Percentiles rank a stretch among this genome's conserved stretches.
These are phyloP conservation scores for Trichophaea hybrida DNA, from an alignment of 2,329 filamentous ascomycete species.

Conservation along the genomic window DNA sequence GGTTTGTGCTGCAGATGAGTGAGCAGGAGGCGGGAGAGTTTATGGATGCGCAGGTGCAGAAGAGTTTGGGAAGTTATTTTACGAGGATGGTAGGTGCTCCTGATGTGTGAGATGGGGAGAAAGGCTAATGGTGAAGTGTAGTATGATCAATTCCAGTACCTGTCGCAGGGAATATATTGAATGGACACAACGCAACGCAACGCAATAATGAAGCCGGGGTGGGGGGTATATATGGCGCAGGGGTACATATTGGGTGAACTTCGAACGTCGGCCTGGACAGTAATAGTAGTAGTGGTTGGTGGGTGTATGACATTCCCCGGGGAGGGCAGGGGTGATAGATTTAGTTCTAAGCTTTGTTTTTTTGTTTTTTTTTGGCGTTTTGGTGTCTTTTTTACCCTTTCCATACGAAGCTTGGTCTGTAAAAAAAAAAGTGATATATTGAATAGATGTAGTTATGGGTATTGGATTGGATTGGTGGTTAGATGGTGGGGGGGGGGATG, in stretches of 20 bases:
- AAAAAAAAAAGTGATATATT: neutral
- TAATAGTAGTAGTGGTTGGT: neutral
- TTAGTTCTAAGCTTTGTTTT: neutral
- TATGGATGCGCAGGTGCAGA: slow-evolving; percentile 63
- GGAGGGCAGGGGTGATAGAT: neutral
- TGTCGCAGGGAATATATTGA: slow-evolving; percentile 76
- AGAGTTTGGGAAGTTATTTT: slow-evolving; percentile 76
- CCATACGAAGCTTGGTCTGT: neutral
- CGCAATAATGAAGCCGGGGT: neutral
- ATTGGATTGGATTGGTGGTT: neutral
- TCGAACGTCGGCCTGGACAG: neutral
- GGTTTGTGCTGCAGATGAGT: slow-evolving; percentile 70
- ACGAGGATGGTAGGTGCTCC: slow-evolving; percentile 39
- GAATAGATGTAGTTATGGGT: neutral
- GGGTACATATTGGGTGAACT: neutral
- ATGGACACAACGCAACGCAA: neutral
- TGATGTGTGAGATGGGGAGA: neutral
- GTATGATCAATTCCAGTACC: slow-evolving; percentile 80
- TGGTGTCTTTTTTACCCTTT: neutral
- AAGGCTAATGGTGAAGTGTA: slow-evolving; percentile 28
- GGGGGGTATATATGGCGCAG: neutral
- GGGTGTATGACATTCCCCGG: too few species aligned
- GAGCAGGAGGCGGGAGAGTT: slow-evolving; percentile 68
- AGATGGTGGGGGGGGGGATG: neutral
- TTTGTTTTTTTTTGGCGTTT: slow-evolving; percentile 1